phyloP scores from a whole-genome alignment of 148 eudicot genomes.

The Polygonum aviculare region DNA sequence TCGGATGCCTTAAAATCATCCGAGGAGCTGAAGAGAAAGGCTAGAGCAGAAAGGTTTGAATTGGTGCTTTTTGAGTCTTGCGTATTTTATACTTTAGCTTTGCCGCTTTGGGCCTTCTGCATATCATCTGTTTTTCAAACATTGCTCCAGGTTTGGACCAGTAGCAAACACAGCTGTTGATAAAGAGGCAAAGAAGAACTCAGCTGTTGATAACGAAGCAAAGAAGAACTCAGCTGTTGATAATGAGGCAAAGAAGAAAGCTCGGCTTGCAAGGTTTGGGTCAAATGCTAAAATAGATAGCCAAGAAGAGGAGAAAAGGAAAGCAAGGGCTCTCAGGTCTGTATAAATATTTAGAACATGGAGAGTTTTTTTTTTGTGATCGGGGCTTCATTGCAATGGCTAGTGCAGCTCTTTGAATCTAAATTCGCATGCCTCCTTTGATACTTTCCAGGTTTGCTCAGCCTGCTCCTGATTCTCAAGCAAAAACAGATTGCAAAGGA shows the following conservation, averaged over 20 bases:
- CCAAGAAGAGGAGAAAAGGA: slow-evolving; percentile 80
- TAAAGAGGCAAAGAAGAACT: slow-evolving; percentile 78
- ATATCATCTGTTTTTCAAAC: background rate
- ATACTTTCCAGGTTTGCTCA: slow-evolving; percentile 8
- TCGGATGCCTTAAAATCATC: slow-evolving; percentile 39
- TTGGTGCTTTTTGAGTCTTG: background rate
- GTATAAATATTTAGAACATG: background rate
- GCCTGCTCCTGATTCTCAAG: slow-evolving; percentile 6
- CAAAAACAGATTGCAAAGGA: slow-evolving; percentile 2
- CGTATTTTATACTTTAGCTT: background rate
- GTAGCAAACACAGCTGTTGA: slow-evolving; percentile 18
- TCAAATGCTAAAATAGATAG: slow-evolving; percentile 35
- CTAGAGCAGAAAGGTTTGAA: slow-evolving; percentile 86
- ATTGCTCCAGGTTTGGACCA: slow-evolving; percentile 56
- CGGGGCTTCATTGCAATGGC: background rate
- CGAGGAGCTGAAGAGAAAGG: slow-evolving; percentile 85
- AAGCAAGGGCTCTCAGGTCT: slow-evolving; percentile 85
- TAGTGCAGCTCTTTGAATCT: background rate
- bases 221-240: slow-evolving; percentile 71
- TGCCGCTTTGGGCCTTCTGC: background rate
- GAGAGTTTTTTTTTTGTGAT: background rate
- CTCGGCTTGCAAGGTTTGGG: slow-evolving; percentile 64
- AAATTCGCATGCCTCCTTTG: background rate
- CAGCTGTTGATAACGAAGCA: slow-evolving; percentile 36
- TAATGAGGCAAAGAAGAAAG: slow-evolving; percentile 79